These are phyloP conservation scores for Phytomonas francai DNA, from an alignment of 208 protist species.

Conservation along the genomic window DNA sequence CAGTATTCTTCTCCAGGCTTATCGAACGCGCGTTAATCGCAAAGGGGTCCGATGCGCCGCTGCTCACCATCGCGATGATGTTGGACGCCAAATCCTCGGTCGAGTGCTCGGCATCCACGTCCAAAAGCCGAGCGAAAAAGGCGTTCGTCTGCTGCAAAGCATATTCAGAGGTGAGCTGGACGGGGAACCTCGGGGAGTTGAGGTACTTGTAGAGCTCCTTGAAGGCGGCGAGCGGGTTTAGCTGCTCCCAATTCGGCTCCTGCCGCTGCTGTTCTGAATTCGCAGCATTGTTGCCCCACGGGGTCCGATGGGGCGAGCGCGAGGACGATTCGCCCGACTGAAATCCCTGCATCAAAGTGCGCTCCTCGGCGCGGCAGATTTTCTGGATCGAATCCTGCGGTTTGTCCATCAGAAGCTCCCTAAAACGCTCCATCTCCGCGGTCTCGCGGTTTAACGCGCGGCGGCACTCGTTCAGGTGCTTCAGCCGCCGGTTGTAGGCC, in stretches of 20 bases:
- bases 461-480: conserved; percentile 78
- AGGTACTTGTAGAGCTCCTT: conserved; percentile 24
- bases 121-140: not conserved
- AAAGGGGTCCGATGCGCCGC: not conserved
- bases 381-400: not conserved
- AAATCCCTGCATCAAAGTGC: conserved; percentile 1
- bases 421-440: conserved; percentile 19
- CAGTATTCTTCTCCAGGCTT: not conserved
- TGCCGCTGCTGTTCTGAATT: not conserved
- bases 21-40: not conserved
- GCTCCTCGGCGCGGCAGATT: conserved; percentile 1
- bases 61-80: not conserved
- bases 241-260: not conserved
- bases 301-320: not conserved
- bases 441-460: conserved; percentile 33
- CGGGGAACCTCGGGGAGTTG: conserved; percentile 14
- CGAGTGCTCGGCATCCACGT: not conserved
- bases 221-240: conserved; percentile 17
- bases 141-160: not conserved
- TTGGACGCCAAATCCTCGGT: not conserved
- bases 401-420: not conserved
- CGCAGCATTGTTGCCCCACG: not conserved
- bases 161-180: not conserved
- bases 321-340: not conserved
- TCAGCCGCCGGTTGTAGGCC: conserved; percentile 61